Base-by-base conservation (phyloP, 2,329 filamentous ascomycete species). In the Canariomyces notabilis region DNA sequence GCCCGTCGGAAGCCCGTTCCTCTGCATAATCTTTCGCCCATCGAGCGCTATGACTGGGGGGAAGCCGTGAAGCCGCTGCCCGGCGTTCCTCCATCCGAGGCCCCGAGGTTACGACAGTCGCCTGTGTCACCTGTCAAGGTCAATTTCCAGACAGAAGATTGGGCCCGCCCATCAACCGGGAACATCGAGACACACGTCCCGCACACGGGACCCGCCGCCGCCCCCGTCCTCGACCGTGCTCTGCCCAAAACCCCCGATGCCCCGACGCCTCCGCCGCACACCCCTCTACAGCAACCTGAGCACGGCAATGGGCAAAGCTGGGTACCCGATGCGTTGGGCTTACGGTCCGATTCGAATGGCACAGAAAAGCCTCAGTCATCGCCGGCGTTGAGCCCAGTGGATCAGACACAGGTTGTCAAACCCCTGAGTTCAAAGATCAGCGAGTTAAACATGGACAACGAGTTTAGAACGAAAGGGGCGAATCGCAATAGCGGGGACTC, bases 51-150 rank as follows among this genome's bases (percentile, higher is more conserved):
- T 50, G 60, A 63, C 44, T 63, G 64, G 51, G 50, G 46, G 31
- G 62, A 63, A 38, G 59, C 61, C 21, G 57, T 46, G 8, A 64
- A 65, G 40, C 51, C 61, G 20, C 48, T 63, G 35, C 59, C 64
- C 6, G 51, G 49, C n/a, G 48, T 60, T 2, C 54, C 61, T 5
- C 36, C 54, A 20, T 42, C 60, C 32, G 67, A 67, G 41, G 68
- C 69, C 16, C 68, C 74, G 19, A 67, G 69, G 49, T 65, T 80
- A 49, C 71, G 72, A 50, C 70, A 74, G 41, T 69, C 71, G 14
- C 77, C 78, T 22, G 67, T 73, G 21, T 81, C 79, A 33, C 77
- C 79, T 15, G 75, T 79, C 46, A 71, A 67, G 47, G 70, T 80
- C 44, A 78, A 75, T 57, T 72, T 76, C 45, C 73, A 74, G 40